Percentiles rank a stretch among this genome's conserved stretches.
These are phyloP conservation scores for Naumovozyma castellii DNA, from an alignment of 805 yeast species.

Conservation along the genomic window DNA sequence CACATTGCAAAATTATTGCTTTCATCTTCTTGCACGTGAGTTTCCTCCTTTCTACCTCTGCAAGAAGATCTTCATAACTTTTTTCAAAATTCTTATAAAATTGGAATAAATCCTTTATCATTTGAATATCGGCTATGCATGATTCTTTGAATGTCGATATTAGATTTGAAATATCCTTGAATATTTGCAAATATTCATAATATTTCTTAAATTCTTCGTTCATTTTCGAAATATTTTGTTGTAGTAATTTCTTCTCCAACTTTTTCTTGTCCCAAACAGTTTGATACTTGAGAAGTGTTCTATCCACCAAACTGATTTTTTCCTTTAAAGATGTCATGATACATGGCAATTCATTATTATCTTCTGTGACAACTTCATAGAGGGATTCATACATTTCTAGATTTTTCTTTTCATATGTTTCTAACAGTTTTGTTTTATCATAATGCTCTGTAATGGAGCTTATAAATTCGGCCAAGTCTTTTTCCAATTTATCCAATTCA, in stretches of 20 bases:
- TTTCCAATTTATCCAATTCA: slow-evolving; percentile 32
- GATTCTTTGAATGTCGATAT: slow-evolving; percentile 27
- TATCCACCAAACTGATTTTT: slow-evolving; percentile 26
- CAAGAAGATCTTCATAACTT: slow-evolving; percentile 43
- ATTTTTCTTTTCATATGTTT: slow-evolving; percentile 14
- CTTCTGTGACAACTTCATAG: slow-evolving; percentile 40
- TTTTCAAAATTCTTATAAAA: slow-evolving; percentile 43
- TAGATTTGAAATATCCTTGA: slow-evolving; percentile 25
- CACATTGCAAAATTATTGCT: slow-evolving; percentile 34
- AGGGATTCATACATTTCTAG: slow-evolving; percentile 32
- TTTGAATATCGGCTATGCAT: slow-evolving; percentile 20
- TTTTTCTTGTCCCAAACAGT: slow-evolving; percentile 28
- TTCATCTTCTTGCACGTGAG: slow-evolving; percentile 34
- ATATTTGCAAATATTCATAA: slow-evolving; percentile 23
- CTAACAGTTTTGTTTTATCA: slow-evolving; percentile 56
- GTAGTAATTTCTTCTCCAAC: slow-evolving; percentile 13
- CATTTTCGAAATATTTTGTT: slow-evolving; percentile 12
- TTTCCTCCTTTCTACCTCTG: slow-evolving; percentile 45
- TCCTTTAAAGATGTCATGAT: slow-evolving; percentile 43
- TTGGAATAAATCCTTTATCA: slow-evolving; percentile 31
- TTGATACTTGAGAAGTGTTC: slow-evolving; percentile 14
- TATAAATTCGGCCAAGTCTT: slow-evolving; percentile 59
- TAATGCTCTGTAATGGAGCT: slow-evolving; percentile 71
- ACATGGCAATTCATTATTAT: slow-evolving; percentile 45
- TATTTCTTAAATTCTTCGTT: slow-evolving; percentile 20